Conservation (phyloP, 1,284 basidiomycete species). For the Apiotrichum akiyoshidainum region DNA sequence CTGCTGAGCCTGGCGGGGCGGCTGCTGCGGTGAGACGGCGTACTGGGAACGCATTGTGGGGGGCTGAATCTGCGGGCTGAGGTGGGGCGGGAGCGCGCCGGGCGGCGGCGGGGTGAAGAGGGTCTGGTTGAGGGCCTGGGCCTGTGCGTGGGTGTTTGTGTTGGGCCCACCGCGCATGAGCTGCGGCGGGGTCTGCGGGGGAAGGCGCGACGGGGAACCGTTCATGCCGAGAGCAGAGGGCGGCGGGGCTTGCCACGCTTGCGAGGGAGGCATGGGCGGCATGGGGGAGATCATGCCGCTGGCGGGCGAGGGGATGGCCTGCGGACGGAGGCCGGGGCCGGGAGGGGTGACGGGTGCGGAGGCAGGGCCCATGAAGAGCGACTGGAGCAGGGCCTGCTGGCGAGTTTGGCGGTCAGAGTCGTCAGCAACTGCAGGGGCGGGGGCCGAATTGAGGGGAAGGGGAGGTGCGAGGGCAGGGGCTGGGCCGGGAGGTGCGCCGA, state of each 20-base stretch:
- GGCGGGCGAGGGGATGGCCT: not conserved
- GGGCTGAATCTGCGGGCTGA: not conserved
- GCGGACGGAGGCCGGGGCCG: not conserved
- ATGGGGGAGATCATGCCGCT: constrained; percentile 19
- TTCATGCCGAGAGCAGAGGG: not conserved
- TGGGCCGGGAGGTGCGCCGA: constrained; percentile 5
- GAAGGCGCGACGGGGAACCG: not conserved
- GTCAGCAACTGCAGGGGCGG: not conserved
- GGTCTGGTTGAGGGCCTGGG: too few relatives aligned
- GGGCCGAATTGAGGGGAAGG: not conserved
- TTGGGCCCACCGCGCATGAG: not conserved
- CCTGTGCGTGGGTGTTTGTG: too few relatives aligned
- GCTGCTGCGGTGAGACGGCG: not conserved
- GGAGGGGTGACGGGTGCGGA: not conserved
- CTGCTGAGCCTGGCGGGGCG: not conserved
- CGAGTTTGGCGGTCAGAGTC: constrained; percentile 6
- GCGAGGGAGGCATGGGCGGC: constrained; percentile 10
- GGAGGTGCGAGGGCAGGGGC: not conserved
- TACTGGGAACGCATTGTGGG: not conserved
- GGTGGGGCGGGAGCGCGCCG: too few relatives aligned
- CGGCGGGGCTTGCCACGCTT: constrained; percentile 5
- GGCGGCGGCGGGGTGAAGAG: too few relatives aligned
- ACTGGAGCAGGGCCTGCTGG: constrained; percentile 17
- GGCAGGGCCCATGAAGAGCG: constrained; percentile 8
- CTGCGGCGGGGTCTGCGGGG: not conserved